These are phyloP conservation scores for Tulasnella sp. DNA, from an alignment of 768 basidiomycete genomes.

Conservation along the genomic window DNA sequence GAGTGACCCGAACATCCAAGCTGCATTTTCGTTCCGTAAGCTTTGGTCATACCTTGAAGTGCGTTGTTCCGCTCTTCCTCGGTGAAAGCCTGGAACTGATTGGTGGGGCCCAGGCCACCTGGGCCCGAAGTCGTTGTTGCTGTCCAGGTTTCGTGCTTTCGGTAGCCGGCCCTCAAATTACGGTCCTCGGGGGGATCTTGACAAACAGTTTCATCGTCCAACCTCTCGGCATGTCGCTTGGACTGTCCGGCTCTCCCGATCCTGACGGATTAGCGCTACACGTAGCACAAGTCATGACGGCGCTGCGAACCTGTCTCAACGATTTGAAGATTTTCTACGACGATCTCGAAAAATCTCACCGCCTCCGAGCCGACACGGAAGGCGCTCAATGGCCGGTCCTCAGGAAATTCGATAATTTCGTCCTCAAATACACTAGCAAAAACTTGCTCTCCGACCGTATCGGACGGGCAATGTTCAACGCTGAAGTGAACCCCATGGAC, in stretches of 20 bases:
- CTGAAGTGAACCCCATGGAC: not conserved
- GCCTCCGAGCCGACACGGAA: too few species aligned
- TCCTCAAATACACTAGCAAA: not conserved
- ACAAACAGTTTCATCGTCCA: constrained; percentile 38
- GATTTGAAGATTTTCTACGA: constrained; percentile 9
- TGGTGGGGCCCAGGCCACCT: not conserved
- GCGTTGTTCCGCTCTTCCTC: not conserved
- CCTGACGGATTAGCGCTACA: not conserved
- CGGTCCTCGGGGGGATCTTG: constrained; percentile 39
- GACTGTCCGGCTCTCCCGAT: constrained; percentile 1
- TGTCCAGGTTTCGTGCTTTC: constrained; percentile 40
- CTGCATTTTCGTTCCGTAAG: constrained; percentile 15
- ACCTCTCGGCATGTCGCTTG: constrained; percentile 37
- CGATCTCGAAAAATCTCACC: not conserved
- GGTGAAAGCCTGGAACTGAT: not conserved
- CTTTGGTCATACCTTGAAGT: constrained; percentile 16
- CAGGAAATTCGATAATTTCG: not conserved
- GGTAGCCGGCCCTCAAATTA: constrained; percentile 38
- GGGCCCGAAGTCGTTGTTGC: constrained; percentile 32
- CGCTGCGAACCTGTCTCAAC: constrained; percentile 5
- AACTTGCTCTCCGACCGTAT: not conserved
- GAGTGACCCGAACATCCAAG: constrained; percentile 26
- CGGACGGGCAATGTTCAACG: constrained; percentile 15
- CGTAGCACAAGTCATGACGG: constrained; percentile 6
- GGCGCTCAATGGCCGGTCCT: not conserved